A percentile compares a stretch with the other conserved stretches of the same genome.
Conservation (phyloP, 1,139 yeast genomes). For the Torulaspora globosa region DNA sequence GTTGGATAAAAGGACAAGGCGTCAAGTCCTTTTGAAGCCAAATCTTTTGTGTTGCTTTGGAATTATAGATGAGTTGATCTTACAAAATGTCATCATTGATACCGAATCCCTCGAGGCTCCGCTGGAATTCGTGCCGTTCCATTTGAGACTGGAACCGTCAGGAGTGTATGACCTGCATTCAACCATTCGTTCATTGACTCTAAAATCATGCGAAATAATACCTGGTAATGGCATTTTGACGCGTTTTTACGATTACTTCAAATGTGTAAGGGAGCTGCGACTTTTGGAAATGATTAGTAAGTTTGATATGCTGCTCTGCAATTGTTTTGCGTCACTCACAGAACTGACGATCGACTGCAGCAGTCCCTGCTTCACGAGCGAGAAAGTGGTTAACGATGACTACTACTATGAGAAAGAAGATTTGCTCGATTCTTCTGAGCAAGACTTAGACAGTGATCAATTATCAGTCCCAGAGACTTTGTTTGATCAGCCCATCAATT, state of each 20-base stretch:
- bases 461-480: constrained; percentile 30
- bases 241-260: constrained; percentile 38
- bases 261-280: constrained; percentile 39
- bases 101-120: constrained; percentile 39
- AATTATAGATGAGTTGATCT: constrained; percentile 42
- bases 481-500: constrained; percentile 20
- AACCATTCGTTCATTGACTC: constrained; percentile 32
- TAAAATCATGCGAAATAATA: constrained; percentile 36
- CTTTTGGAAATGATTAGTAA: constrained; percentile 42
- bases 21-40: constrained; percentile 38
- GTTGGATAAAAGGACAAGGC: constrained; percentile 17
- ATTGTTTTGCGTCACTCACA: constrained; percentile 42
- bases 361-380: constrained; percentile 45
- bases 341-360: constrained; percentile 44
- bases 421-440: constrained; percentile 3
- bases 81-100: constrained; percentile 50
- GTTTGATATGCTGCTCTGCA: constrained; percentile 49
- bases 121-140: constrained; percentile 34
- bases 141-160: constrained; percentile 22
- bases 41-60: constrained; percentile 44
- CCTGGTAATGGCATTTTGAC: constrained; percentile 39
- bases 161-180: constrained; percentile 35
- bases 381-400: constrained; percentile 23
- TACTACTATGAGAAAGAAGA: constrained; percentile 26
- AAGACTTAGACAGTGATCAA: constrained; percentile 18